Evolutionary conservation across 768 basidiomycete species (phyloP).

Genomic region (Pulveroboletus sp.): DNA sequence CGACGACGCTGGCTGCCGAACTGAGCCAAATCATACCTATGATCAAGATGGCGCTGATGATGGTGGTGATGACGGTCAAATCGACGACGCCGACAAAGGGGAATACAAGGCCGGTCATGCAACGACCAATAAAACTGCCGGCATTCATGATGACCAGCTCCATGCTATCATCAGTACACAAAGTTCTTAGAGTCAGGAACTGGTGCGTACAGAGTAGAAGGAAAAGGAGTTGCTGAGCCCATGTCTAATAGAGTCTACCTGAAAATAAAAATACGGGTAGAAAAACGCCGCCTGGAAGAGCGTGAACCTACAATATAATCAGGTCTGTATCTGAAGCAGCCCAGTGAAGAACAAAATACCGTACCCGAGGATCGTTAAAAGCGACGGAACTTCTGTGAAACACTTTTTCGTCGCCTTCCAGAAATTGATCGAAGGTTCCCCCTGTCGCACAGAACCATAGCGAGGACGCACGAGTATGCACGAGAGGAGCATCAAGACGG

Average conservation of each 20-base stretch:
- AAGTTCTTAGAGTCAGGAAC: neutral
- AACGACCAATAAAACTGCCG: constrained; percentile 48
- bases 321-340: neutral
- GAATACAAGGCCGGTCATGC: constrained; percentile 40
- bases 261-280: constrained; percentile 58
- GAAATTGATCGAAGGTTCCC: constrained; percentile 1
- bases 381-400: constrained; percentile 20
- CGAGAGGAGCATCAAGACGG: constrained; percentile 35
- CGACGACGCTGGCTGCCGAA: constrained; percentile 33
- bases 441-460: constrained; percentile 6
- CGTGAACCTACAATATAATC: constrained; percentile 10
- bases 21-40: constrained; percentile 41
- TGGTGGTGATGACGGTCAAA: constrained; percentile 34
- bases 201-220: constrained; percentile 45
- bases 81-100: constrained; percentile 43
- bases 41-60: constrained; percentile 35
- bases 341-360: neutral
- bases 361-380: constrained; percentile 25
- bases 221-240: constrained; percentile 39
- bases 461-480: constrained; percentile 38
- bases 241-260: constrained; percentile 51
- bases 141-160: constrained; percentile 46
- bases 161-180: constrained; percentile 10
- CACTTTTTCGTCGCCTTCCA: constrained; percentile 22
- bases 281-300: constrained; percentile 39